Base-by-base conservation (phyloP, 331 rosid genomes). In the Saraca asoca region DNA sequence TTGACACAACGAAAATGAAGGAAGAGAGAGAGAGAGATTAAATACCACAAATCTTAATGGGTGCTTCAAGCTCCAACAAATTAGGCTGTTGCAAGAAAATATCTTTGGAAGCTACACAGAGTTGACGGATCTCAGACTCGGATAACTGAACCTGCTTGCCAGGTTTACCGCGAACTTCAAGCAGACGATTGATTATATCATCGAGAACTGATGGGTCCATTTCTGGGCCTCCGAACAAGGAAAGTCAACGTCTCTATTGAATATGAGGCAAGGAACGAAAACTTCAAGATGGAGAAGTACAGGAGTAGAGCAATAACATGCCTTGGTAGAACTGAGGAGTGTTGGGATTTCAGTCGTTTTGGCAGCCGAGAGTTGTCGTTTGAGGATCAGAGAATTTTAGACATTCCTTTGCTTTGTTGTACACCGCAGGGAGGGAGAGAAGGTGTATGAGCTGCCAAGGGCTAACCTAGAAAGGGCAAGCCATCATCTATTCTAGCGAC, bases 141-240 rank as follows among this genome's bases (percentile, higher is more conserved):
- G 91, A 88, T 8, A 91, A 72, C 77, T 91, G 97, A 7, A 91
- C 97, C 83, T 88, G 97, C 86, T 88, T 91, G 24, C 95, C 97
- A 2, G 88, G 95, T 5, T 88, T 91, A 20, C 79, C 85, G 16
- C 95, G 87, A 66, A 91, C 96, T 80, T 89, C 95, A 3, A 91
- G 87, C 50, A 91, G 88, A 1, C 95, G 92, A 45, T 69, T 77
- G 87, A 91, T 89, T 64, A 91, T 87, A 88, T 89, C 95, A 52
- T 91, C 96, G 5, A 91, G 81, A 39, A 89, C 69, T 4, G 89
- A 74, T 71, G 74, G 92, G 58, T 91, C 98, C 98, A 91, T 91
- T 41, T 60, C 66, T 72, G 48, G 17, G 37, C 65, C 65, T 35
- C 70, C 6, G 3, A 24, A 10, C 2, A 6, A 20, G 17, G 43